Conservation (phyloP, 2,329 filamentous ascomycete genomes). For the Nemania sp. region DNA sequence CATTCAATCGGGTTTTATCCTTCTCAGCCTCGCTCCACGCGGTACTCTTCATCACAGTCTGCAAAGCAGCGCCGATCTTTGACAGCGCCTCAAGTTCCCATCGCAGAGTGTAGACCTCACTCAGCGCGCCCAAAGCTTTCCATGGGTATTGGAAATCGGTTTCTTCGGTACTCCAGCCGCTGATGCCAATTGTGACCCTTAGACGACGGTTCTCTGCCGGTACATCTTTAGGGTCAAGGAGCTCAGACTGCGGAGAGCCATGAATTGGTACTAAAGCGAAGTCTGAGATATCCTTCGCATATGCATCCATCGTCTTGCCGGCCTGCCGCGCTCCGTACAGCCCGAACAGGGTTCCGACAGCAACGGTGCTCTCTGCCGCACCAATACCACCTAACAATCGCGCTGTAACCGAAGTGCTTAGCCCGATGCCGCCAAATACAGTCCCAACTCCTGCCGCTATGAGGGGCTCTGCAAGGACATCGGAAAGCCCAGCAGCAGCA, state of each 20-base stretch:
- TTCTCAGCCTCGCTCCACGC: slow-evolving; percentile 75
- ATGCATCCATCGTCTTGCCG: slow-evolving; percentile 84
- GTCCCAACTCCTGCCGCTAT: slow-evolving; percentile 78
- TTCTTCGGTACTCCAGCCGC: slow-evolving; percentile 76
- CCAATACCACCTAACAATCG: slow-evolving; percentile 77
- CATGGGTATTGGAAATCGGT: slow-evolving; percentile 77
- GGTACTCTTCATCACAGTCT: slow-evolving; percentile 74
- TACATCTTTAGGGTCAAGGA: slow-evolving; percentile 54
- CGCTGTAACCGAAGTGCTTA: slow-evolving; percentile 74
- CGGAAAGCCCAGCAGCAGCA: slow-evolving; percentile 30
- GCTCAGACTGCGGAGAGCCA: slow-evolving; percentile 47
- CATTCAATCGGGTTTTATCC: slow-evolving; percentile 50
- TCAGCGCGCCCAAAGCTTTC: slow-evolving; percentile 71
- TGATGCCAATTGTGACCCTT: slow-evolving; percentile 80
- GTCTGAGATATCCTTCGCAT: slow-evolving; percentile 82
- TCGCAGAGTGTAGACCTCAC: slow-evolving; percentile 79
- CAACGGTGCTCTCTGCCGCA: slow-evolving; percentile 77
- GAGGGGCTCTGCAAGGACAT: slow-evolving; percentile 73
- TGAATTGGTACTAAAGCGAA: slow-evolving; percentile 82
- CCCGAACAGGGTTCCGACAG: slow-evolving; percentile 85
- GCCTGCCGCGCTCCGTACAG: slow-evolving; percentile 87
- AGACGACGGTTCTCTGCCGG: slow-evolving; percentile 66
- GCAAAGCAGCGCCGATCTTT: slow-evolving; percentile 77
- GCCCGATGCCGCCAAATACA: slow-evolving; percentile 74
- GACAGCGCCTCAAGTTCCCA: slow-evolving; percentile 81